A percentile compares a stretch with the other conserved stretches of the same genome.
Conservation (phyloP, 768 basidiomycete species). For the Nevesoporus exiguus region DNA sequence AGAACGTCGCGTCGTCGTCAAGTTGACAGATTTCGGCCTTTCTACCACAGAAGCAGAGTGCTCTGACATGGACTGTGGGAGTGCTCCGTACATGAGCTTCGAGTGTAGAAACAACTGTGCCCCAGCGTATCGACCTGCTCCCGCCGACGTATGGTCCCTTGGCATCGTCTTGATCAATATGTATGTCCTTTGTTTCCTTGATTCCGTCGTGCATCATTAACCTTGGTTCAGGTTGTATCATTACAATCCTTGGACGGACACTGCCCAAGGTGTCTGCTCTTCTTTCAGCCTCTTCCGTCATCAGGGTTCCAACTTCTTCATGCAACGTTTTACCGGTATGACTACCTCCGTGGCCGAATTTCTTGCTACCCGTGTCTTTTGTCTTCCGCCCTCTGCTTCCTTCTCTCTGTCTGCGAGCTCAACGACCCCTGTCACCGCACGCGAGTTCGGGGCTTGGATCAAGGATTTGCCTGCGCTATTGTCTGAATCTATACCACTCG, state of each 20-base stretch:
- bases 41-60: slow-evolving; percentile 87
- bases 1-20: slow-evolving; percentile 93
- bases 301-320: slow-evolving; percentile 82
- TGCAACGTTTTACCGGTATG: slow-evolving; percentile 89
- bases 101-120: slow-evolving; percentile 98
- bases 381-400: slow-evolving; percentile 58
- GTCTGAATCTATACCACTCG: slow-evolving; percentile 35
- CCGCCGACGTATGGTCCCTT: slow-evolving; percentile 98
- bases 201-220: slow-evolving; percentile 1
- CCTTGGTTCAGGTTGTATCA: slow-evolving; percentile 77
- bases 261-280: slow-evolving; percentile 70
- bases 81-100: slow-evolving; percentile 98
- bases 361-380: slow-evolving; percentile 82
- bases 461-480: slow-evolving; percentile 76
- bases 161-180: slow-evolving; percentile 99
- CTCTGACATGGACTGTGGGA: slow-evolving; percentile 97
- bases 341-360: slow-evolving; percentile 82
- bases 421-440: slow-evolving; percentile 54
- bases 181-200: slow-evolving; percentile 41
- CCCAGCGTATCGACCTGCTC: slow-evolving; percentile 89
- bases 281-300: slow-evolving; percentile 81
- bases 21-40: slow-evolving; percentile 94
- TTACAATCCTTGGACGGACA: slow-evolving; percentile 97
- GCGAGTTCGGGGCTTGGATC: slow-evolving; percentile 84
- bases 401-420: slow-evolving; percentile 22